Percentiles rank a stretch among this genome's conserved stretches.
phyloP scores from a whole-genome alignment of 2,329 filamentous ascomycete genomes.

The Exserohilum turcica region DNA sequence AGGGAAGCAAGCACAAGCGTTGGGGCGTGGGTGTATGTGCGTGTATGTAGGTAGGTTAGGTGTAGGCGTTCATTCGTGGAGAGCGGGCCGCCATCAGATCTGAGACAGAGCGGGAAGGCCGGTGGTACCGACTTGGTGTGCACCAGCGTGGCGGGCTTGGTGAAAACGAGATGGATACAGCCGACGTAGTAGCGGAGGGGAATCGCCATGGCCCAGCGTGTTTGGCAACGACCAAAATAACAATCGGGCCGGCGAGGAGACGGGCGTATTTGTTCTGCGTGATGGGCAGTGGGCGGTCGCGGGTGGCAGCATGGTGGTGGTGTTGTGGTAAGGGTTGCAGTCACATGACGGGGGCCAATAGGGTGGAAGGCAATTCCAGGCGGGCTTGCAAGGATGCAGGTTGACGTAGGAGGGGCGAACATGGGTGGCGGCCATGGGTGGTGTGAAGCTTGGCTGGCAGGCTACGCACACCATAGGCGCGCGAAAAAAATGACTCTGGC shows the following conservation, averaged over 20 bases:
- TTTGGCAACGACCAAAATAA: neutral
- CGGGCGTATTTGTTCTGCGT: neutral
- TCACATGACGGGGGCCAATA: slow-evolving; percentile 29
- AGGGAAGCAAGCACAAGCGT: slow-evolving; percentile 6
- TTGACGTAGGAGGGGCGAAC: slow-evolving; percentile 34
- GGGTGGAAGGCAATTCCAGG: slow-evolving; percentile 9
- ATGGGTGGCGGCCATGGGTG: slow-evolving; percentile 9
- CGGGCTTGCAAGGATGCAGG: slow-evolving; percentile 24
- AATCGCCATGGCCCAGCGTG: neutral
- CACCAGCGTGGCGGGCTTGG: neutral
- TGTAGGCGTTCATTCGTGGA: slow-evolving; percentile 8
- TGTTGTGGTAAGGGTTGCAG: neutral
- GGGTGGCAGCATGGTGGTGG: slow-evolving; percentile 1
- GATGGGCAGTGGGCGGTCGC: slow-evolving; percentile 2
- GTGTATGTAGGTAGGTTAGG: no score
- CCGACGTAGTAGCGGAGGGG: no score
- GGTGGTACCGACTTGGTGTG: slow-evolving; percentile 13
- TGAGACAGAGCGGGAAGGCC: slow-evolving; percentile 22
- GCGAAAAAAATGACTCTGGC: slow-evolving; percentile 10
- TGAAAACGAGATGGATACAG: neutral
- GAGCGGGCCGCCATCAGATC: slow-evolving; percentile 20
- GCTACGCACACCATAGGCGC: slow-evolving; percentile 20
- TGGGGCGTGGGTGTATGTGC: neutral
- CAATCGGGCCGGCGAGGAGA: neutral
- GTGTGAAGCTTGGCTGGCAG: slow-evolving; percentile 19